Evolutionary conservation across 306 rosid species (phyloP), one percentile per base, ranked within the genome.

Genomic region (Quercus berberidifolia): DNA sequence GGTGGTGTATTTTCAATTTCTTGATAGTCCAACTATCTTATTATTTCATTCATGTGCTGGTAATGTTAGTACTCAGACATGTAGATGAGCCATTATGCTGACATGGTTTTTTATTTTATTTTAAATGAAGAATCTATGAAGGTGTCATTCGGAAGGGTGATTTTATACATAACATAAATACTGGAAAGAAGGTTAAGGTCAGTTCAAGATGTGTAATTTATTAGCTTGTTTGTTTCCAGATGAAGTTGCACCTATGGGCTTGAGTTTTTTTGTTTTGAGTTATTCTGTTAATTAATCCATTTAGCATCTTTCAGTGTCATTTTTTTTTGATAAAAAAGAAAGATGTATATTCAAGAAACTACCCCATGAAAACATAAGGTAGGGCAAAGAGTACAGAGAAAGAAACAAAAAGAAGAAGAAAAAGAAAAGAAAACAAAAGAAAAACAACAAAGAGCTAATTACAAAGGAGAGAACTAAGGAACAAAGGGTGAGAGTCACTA

Each of bases 111-210:
- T 69, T 74, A 54, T 46, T 64, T 41, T 41, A 7, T 41, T 41
- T 41, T 41, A 41, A 69, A 46, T 86, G 87, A 81, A 95, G 99
- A 89, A 88, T 95, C 73, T 95, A 95, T 0, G 98, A 95, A 76
- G 99, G 99, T 73, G 92, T 90, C 74, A 90, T 95, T 82, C 90
- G 88, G 84, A 95, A 91, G 92, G 99, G 99, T 70, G 98, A 95
- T 75, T 95, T 93, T 75, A 89, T 95, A 54, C 78, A 90, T 62
- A 95, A 95, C 81, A 82, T 93, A 69, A 95, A 93, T 94, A 89
- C 91, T 0, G 99, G 99, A 83, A 95, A 93, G 90, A 95, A 69
- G 90, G 77, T 90, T 84, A 95, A 95, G 98, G 99, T 91, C 69
- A 58, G 82, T 85, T 69, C 68, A 19, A 77, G 71, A 76, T 60